Evolutionary conservation across 345 rosid species (phyloP).

Genomic region (Pugionium cornutum): DNA sequence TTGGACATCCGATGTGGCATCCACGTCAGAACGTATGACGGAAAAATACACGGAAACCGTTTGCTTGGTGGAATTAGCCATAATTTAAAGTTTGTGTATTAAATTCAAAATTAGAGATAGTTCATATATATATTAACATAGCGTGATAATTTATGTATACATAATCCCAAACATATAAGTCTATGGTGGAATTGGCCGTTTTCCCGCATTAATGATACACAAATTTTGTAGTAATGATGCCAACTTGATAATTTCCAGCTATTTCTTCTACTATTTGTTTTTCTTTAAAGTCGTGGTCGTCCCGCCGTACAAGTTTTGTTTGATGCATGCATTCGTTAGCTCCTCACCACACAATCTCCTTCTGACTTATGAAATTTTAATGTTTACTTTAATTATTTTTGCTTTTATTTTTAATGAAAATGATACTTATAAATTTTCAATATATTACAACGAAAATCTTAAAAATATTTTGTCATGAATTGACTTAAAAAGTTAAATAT

Average conservation of each 20-base stretch:
- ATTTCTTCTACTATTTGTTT: neutral
- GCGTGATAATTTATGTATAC: too few relatives aligned
- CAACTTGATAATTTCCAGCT: slow-evolving; percentile 23
- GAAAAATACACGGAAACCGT: too few relatives aligned
- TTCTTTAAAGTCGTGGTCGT: slow-evolving; percentile 12
- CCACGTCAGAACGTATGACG: too few relatives aligned
- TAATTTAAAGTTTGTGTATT: too few relatives aligned
- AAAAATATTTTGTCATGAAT: neutral
- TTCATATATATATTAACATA: too few relatives aligned
- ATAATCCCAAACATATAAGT: too few relatives aligned
- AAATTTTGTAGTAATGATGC: slow-evolving; percentile 20
- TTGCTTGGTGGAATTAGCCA: too few relatives aligned
- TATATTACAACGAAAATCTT: neutral
- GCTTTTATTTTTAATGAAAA: neutral
- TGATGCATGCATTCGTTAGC: slow-evolving; percentile 21
- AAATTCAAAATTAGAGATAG: too few relatives aligned
- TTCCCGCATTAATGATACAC: neutral
- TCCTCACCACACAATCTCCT: slow-evolving; percentile 26
- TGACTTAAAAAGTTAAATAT: neutral
- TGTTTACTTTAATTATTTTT: neutral
- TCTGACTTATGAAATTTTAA: slow-evolving; percentile 13
- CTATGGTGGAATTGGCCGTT: too few relatives aligned
- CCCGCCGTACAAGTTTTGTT: slow-evolving; percentile 1
- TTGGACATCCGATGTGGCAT: too few relatives aligned
- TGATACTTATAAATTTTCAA: neutral